These are phyloP conservation scores for Clavispora fructus DNA, from an alignment of 805 yeast genomes.

Conservation along the genomic window DNA sequence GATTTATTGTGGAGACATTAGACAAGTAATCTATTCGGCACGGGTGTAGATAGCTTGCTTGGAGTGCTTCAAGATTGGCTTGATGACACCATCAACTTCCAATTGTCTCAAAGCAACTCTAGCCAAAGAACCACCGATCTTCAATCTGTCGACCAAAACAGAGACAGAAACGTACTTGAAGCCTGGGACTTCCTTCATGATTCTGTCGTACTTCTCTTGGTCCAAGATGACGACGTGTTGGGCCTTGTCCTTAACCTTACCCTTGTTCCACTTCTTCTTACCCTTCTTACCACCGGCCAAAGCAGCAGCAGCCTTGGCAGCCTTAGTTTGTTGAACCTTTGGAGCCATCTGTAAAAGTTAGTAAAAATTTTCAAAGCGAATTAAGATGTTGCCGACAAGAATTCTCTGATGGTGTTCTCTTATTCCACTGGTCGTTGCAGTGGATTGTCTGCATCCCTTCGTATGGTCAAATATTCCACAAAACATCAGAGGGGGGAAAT, in stretches of 20 bases:
- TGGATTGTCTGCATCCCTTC: too few species aligned
- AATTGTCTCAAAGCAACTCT: conserved; percentile 96
- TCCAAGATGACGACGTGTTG: conserved; percentile 95
- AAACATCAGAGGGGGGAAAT: too few species aligned
- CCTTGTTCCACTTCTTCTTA: conserved; percentile 99
- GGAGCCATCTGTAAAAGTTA: conserved; percentile 69
- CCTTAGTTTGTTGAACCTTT: conserved; percentile 97
- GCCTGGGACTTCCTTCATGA: conserved; percentile 98
- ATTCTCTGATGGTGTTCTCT: too few species aligned
- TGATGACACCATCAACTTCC: conserved; percentile 91
- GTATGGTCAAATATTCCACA: too few species aligned
- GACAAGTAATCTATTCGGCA: conserved; percentile 34
- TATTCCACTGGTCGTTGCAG: too few species aligned
- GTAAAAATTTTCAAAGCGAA: neutral
- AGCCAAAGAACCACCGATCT: conserved; percentile 98
- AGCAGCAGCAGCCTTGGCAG: conserved; percentile 99
- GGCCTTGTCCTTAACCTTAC: conserved; percentile 99
- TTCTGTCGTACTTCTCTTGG: conserved; percentile 98
- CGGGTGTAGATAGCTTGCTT: conserved; percentile 94
- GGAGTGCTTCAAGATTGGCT: conserved; percentile 90
- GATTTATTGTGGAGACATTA: conserved; percentile 1
- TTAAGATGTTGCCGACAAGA: too few species aligned
- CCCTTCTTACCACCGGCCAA: conserved; percentile 99
- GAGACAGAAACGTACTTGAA: conserved; percentile 98
- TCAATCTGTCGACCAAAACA: conserved; percentile 97